Evolutionary conservation across 306 rosid genomes (phyloP), one percentile per base, ranked within the genome.

Genomic region (Cicer judaicum): DNA sequence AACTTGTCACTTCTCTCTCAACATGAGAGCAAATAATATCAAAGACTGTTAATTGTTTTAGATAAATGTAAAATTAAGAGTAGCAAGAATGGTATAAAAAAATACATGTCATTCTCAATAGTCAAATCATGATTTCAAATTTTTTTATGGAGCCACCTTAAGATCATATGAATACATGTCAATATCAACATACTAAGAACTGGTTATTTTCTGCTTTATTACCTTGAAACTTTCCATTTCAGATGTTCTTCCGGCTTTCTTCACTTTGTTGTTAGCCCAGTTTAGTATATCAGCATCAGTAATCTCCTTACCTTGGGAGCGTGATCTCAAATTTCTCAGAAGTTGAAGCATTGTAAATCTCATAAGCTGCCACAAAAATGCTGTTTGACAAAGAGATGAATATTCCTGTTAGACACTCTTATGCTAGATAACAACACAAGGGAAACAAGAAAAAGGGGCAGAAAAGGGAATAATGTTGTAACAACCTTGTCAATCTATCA

Each of bases 291-390:
- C 96, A 59, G 91, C 87, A 75, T 95, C 99, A 12, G 88, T 90
- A 65, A 95, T 92, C 88, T 95, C 98, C 84, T 89, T 93, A 68
- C 90, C 97, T 85, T 90, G 95, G 50, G 99, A 90, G 75, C 90
- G 96, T 5, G 96, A 92, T 87, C 98, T 90, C 90, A 95, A 86
- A 83, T 95, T 92, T 80, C 54, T 95, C 80, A 95, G 85, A 44
- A 95, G 97, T 90, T 92, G 98, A 81, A 95, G 93, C 98, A 95
- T 92, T 15, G 84, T 84, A 82, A 85, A 95, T 85, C 99, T 89
- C 99, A 95, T 92, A 84, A 92, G 86, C 86, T 95, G 99, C 99
- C 99, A 95, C 79, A 95, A 71, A 84, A 54, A 95, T 43, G 99
- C 98, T 95, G 97, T 19, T 44, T 73, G 71, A 70, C 72, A 52